Evolutionary conservation across 176 grass and related monocot species (phyloP), one percentile per base, ranked within the genome.

Genomic region (Lolium multiflorum): DNA sequence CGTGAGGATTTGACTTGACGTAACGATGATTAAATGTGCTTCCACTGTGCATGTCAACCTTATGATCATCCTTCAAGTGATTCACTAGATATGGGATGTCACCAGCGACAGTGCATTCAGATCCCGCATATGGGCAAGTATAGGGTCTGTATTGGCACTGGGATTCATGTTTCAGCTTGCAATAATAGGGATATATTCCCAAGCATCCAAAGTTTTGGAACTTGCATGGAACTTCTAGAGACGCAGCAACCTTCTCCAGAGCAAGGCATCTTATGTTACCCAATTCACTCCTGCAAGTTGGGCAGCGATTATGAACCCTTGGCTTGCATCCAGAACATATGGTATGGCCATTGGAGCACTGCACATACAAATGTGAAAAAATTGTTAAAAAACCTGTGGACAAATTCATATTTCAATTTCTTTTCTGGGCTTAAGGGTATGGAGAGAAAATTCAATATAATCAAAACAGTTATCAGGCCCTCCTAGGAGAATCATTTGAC

Each of bases 281-380:
- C 28, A 98, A 68, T 87, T 98, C 95, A 83, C 95, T 91, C 77
- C 95, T 92, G 88, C 95, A 98, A 43, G 95, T 98, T 37, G 95
- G 95, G 28, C 95, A 98, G 20, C 91, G 93, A 73, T 98, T 98
- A 54, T 98, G 95, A 82, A 98, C 93, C 89, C 91, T 88, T 52
- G 91, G 93, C 79, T 98, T 98, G 91, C 95, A 98, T 75, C 87
- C 89, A 79, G 95, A 95, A 76, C 95, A 98, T 31, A 98, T 74
- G 81, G 95, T 98, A 88, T 98, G 95, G 12, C 95, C 95, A 41
- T 98, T 98, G 43, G 91, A 95, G 71, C 95, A 98, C 95, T 98
- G 85, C 82, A 95, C 1, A 43, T 62, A 79, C 14, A 68, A 14
- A 86, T 69, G 83, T n/a, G 14, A 71, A 43, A 87, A 76, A 21